Percentiles rank a stretch among this genome's conserved stretches.
These are phyloP conservation scores for Delitschia confertaspora DNA, from an alignment of 495 filamentous ascomycete species.

Conservation along the genomic window DNA sequence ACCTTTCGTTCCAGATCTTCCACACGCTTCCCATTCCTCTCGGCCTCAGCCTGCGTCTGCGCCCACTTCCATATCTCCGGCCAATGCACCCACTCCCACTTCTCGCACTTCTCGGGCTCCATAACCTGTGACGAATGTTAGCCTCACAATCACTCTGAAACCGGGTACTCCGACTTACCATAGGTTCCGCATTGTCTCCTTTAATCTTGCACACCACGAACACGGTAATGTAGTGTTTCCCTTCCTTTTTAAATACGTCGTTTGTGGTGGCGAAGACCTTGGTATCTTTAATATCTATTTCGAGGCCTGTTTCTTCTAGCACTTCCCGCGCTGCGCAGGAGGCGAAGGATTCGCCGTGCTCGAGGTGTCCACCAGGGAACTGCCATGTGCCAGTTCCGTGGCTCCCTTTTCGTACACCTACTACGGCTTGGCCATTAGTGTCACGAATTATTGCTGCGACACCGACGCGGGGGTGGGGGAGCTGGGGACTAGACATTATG, in stretches of 20 bases:
- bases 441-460: constrained; percentile 28
- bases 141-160: neutral
- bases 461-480: too few species aligned
- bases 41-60: constrained; percentile 30
- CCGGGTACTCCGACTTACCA: constrained; percentile 37
- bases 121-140: constrained; percentile 26
- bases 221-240: constrained; percentile 59
- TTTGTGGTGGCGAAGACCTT: constrained; percentile 50
- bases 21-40: constrained; percentile 7
- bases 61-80: constrained; percentile 32
- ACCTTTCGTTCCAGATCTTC: constrained; percentile 35
- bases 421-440: constrained; percentile 17
- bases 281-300: constrained; percentile 39
- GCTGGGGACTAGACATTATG: too few species aligned
- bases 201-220: constrained; percentile 44
- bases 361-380: constrained; percentile 61
- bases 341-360: constrained; percentile 51
- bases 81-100: constrained; percentile 55
- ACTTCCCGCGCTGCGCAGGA: constrained; percentile 55
- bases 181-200: constrained; percentile 39
- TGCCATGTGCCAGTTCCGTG: constrained; percentile 43
- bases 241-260: constrained; percentile 43
- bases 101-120: constrained; percentile 58
- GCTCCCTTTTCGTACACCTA: constrained; percentile 30
- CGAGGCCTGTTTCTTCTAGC: constrained; percentile 57